Percentiles rank a stretch among this genome's conserved stretches.
phyloP scores from a whole-genome alignment of 345 rosid species.

The Tarenaya hassleriana region DNA sequence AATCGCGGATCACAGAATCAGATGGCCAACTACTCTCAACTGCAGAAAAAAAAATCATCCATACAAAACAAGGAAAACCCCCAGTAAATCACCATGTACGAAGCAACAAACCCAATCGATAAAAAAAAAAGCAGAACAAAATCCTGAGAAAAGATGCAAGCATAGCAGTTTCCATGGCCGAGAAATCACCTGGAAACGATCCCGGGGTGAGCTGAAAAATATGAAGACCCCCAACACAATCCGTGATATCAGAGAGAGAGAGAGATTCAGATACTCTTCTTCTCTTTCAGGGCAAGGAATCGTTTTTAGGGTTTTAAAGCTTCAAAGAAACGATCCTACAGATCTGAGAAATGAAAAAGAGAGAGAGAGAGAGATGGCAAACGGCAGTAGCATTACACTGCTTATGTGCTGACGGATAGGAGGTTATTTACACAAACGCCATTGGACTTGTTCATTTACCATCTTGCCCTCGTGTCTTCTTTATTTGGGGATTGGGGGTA shows the following conservation, averaged over 20 bases:
- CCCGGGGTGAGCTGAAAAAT: constrained; percentile 8
- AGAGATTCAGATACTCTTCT: not conserved
- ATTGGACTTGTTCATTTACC: no score
- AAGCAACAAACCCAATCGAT: not conserved
- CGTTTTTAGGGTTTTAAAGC: constrained; percentile 24
- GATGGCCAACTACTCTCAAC: constrained; percentile 12
- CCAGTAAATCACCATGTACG: constrained; percentile 16
- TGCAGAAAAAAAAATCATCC: constrained; percentile 5
- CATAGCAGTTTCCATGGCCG: not conserved
- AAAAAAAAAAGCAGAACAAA: not conserved
- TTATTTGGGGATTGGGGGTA: no score
- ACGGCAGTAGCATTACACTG: constrained; percentile 18
- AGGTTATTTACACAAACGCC: not conserved
- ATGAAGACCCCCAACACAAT: not conserved
- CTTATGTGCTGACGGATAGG: constrained; percentile 15
- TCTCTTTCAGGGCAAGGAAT: constrained; percentile 8
- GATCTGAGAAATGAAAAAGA: constrained; percentile 28
- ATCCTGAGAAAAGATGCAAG: not conserved
- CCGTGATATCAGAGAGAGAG: constrained; percentile 4
- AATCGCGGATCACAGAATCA: constrained; percentile 6
- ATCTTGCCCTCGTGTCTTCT: no score
- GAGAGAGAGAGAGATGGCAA: constrained; percentile 3
- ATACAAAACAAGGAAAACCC: constrained; percentile 1
- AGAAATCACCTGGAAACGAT: constrained; percentile 18
- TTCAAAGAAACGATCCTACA: constrained; percentile 21